These are phyloP conservation scores for Cryptomeria japonica DNA, from an alignment of 75 land plant genomes.

Conservation along the genomic window DNA sequence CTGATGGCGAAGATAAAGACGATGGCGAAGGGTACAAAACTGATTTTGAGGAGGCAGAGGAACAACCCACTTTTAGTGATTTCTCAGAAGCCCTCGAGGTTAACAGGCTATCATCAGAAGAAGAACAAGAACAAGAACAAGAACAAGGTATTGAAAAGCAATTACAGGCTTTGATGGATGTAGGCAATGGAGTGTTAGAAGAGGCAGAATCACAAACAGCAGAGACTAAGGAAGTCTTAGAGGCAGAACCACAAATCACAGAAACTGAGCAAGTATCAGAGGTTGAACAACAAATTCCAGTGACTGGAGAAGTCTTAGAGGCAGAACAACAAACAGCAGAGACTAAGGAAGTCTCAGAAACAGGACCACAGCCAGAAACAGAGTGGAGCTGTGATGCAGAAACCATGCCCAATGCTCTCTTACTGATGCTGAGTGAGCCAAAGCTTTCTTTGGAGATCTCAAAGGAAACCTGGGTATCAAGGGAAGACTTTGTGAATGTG, in stretches of 20 bases:
- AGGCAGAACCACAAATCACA: not conserved
- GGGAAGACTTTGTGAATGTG: conserved; percentile 41
- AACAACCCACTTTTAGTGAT: not conserved
- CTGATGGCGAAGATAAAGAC: conserved; percentile 12
- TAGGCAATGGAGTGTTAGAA: not conserved
- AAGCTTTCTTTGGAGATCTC: conserved; percentile 81
- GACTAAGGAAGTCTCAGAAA: not conserved
- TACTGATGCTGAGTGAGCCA: conserved; percentile 74
- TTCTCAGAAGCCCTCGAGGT: not conserved
- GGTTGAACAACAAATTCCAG: not conserved
- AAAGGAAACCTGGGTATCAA: conserved; percentile 72
- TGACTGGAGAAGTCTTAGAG: not conserved
- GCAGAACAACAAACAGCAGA: not conserved
- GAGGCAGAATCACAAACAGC: conserved; percentile 20
- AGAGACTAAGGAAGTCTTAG: not conserved
- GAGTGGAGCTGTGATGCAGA: conserved; percentile 9
- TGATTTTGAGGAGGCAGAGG: conserved; percentile 1
- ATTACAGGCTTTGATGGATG: conserved; percentile 3
- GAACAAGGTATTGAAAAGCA: conserved; percentile 8
- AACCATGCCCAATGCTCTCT: conserved; percentile 26
- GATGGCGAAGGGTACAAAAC: conserved; percentile 2
- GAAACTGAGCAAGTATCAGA: not conserved
- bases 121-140: too few relatives aligned
- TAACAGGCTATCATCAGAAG: not conserved
- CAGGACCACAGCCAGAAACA: not conserved